These are phyloP conservation scores for Stramenopiles sp. DNA, from an alignment of 352 stramenopile genomes.

Conservation along the genomic window DNA sequence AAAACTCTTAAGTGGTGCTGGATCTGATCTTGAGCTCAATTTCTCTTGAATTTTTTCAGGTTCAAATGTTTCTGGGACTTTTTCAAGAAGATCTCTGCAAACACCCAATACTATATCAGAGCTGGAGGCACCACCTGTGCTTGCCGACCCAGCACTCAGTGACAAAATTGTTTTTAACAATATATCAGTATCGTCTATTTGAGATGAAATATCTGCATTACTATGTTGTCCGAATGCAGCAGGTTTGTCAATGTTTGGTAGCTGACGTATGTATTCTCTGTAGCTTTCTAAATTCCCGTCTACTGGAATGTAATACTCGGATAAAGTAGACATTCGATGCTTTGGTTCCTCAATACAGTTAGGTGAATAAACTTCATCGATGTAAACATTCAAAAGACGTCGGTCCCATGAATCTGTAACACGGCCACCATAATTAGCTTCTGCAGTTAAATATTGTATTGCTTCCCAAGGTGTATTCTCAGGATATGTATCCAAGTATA, in stretches of 20 bases:
- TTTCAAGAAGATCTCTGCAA: conserved; percentile 32
- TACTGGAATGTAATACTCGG: conserved; percentile 55
- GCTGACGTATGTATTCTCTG: conserved; percentile 43
- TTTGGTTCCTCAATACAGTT: conserved; percentile 39
- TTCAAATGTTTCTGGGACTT: conserved; percentile 53
- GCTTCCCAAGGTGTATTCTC: conserved; percentile 49
- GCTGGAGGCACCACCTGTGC: conserved; percentile 33
- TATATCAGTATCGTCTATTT: conserved; percentile 56
- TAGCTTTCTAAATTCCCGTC: conserved; percentile 48
- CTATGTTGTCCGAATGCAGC: conserved; percentile 63
- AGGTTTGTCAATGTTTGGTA: conserved; percentile 50
- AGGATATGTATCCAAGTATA: conserved; percentile 62
- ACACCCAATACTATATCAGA: conserved; percentile 47
- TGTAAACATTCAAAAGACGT: conserved; percentile 56
- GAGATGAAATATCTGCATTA: conserved; percentile 67
- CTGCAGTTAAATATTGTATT: conserved; percentile 69
- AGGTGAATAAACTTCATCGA: conserved; percentile 66
- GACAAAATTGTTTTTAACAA: conserved; percentile 48
- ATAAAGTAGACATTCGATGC: conserved; percentile 29
- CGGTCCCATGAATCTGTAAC: conserved; percentile 82
- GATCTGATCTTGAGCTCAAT: conserved; percentile 30
- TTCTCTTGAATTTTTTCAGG: conserved; percentile 28
- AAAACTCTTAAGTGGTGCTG: conserved; percentile 60
- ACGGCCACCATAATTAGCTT: conserved; percentile 74
- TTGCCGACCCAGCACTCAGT: conserved; percentile 33